phyloP scores from a whole-genome alignment of 768 basidiomycete genomes.

The Mycena leptocephala region DNA sequence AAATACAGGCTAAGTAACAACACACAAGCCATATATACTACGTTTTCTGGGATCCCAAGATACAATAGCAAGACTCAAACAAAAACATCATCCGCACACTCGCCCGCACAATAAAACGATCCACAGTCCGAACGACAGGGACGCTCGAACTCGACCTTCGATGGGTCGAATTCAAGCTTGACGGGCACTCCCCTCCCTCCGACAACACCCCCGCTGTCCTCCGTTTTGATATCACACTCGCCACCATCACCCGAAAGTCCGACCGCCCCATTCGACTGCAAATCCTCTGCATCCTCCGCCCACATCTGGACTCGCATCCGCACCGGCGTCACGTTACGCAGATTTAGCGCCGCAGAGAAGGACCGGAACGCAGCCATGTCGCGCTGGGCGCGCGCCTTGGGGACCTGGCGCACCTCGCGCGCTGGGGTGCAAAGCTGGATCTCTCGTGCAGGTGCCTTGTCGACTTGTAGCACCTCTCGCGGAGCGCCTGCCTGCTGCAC shows the following conservation, averaged over 20 bases:
- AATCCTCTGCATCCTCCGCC: neutral
- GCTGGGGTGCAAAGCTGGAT: no score
- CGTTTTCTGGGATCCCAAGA: no score
- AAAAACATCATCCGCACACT: neutral
- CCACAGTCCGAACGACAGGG: neutral
- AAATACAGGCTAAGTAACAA: no score
- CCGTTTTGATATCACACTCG: neutral
- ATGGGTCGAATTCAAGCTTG: neutral
- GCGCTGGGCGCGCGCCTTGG: neutral
- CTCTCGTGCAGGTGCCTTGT: neutral
- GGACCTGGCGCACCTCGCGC: neutral
- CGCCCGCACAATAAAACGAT: neutral
- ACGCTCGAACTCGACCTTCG: neutral
- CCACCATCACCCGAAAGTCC: neutral
- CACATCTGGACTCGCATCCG: neutral
- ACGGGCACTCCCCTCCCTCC: neutral
- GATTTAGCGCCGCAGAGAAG: neutral
- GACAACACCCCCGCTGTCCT: neutral
- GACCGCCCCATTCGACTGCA: neutral
- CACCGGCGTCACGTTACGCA: no score
- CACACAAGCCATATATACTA: no score
- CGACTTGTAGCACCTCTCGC: no score
- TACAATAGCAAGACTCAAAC: no score
- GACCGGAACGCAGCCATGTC: constrained; percentile 1
- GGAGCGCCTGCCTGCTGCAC: no score